Base-by-base conservation (phyloP, 441 rosid species). In the Populus hybrid region DNA sequence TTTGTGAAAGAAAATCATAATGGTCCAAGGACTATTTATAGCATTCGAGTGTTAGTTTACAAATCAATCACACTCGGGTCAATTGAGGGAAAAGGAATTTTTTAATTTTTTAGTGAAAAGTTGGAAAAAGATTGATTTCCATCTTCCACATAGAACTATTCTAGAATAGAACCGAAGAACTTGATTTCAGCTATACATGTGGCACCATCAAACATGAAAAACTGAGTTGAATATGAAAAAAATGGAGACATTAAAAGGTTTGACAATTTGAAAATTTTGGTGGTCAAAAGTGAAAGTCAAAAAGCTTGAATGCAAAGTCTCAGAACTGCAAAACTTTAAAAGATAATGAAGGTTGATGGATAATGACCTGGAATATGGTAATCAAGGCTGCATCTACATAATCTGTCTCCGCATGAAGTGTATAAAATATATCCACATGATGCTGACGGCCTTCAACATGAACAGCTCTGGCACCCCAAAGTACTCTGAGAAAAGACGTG, bases 401-500 rank as follows among this genome's bases (percentile, higher is more conserved):
- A 86, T 95, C 98, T 12, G 91, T 65, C 79, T 90, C 88, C 57
- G 99, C 86, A 72, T 89, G 80, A 81, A 84, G 87, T 71, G 98
- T 86, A 80, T 90, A 92, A 40, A 95, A 83, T 81, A 91, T 81
- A 79, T 91, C 97, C 77, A 95, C 98, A 1, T 90, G 90, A 87
- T 90, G 89, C 77, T 94, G 99, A 66, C 99, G 85, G 70, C 99
- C 99, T 82, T 87, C 87, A 83, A 95, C 80, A 70, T 89, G 98
- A 84, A 95, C 90, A 36, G 93, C 93, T 85, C 81, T 94, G 67
- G 97, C 97, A 82, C 92, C 89, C 91, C 93, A 75, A 89, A 90
- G 81, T 95, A 94, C 63, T 90, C 91, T 0, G 93, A 91, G 82
- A 95, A 95, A 78, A 88, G 86, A 38, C 90, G 93, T 28, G 98